Percentiles rank a stretch among this genome's conserved stretches.
phyloP scores from a whole-genome alignment of 1,139 yeast genomes.

The Protomyces arabidopsidicola region DNA sequence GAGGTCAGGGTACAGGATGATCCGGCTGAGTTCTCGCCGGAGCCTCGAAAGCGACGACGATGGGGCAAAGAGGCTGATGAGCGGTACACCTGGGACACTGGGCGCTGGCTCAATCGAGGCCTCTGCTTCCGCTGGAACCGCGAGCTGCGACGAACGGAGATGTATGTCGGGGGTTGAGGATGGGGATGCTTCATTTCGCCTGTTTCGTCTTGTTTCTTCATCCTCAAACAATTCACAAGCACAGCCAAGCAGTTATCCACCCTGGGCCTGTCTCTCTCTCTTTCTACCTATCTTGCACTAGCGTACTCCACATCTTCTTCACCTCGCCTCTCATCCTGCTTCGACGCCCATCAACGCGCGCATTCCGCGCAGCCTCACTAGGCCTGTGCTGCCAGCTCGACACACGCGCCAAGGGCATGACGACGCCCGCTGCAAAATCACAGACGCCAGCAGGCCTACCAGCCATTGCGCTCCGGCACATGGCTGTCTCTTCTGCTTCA shows the following conservation, averaged over 20 bases:
- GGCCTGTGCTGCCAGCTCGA: neutral
- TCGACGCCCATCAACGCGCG: neutral
- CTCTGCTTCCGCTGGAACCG: conserved; percentile 22
- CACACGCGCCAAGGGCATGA: neutral
- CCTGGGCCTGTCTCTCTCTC: no score
- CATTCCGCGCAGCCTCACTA: neutral
- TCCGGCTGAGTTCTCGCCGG: neutral
- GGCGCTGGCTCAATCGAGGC: conserved; percentile 7
- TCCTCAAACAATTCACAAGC: no score
- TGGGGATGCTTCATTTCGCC: no score
- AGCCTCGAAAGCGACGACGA: neutral
- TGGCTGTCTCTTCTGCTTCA: neutral
- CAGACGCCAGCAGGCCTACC: neutral
- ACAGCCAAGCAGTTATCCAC: no score
- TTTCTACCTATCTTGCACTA: no score
- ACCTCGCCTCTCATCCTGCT: neutral
- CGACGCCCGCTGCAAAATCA: neutral
- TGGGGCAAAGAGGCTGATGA: neutral
- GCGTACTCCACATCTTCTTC: no score
- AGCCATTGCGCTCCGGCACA: neutral
- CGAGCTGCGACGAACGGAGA: conserved; percentile 13
- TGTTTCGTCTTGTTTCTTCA: no score
- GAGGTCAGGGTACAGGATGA: neutral
- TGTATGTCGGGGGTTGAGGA: conserved; percentile 1
- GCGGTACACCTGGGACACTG: conserved; percentile 13